Base-by-base conservation (phyloP, 331 rosid species). In the Acacia pycnantha region DNA sequence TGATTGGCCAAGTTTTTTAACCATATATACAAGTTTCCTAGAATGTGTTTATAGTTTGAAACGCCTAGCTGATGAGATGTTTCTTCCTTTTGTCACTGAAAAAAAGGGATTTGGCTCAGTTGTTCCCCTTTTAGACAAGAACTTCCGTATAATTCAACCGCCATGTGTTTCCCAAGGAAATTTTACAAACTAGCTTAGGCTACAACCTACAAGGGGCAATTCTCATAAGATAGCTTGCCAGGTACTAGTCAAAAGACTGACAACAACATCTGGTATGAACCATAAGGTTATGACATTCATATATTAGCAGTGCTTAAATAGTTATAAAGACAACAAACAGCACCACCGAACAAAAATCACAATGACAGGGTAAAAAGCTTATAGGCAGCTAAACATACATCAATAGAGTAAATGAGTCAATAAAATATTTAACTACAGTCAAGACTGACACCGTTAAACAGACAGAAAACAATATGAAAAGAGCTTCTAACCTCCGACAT, bases 401-500 rank as follows among this genome's bases (percentile, higher is more conserved):
- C 37, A 66, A 48, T 54, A 14, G 74, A 11, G 69, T 56, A 54
- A 46, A 86, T 21, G 77, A 80, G 76, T 50, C 78, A 26, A 72
- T 71, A 67, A 47, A 66, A 54, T 61, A 73, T 62, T 70, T 54
- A 74, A 77, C 72, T 56, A 46, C 64, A 75, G 22, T 48, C 41
- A 22, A 74, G 44, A 54, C 47, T 27, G 67, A 50, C 69, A 81
- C 11, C 47, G 26, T 54, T 51, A 84, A 79, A 73, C 2, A 51
- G 71, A 53, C 35, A 76, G 50, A 47, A 82, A 76, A 68, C 14
- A 73, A 76, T 35, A 29, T 44, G 54, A 46, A 82, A 80, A 74
- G 68, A 76, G 71, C 74, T 40, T 84, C 93, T 86, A 58, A 96
- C 99, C 99, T 96, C 92, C 4, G 93, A 89, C 86, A 90, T 81